These are phyloP conservation scores for Triangularia verruculosa DNA, from an alignment of 2,329 filamentous ascomycete species.

Conservation along the genomic window DNA sequence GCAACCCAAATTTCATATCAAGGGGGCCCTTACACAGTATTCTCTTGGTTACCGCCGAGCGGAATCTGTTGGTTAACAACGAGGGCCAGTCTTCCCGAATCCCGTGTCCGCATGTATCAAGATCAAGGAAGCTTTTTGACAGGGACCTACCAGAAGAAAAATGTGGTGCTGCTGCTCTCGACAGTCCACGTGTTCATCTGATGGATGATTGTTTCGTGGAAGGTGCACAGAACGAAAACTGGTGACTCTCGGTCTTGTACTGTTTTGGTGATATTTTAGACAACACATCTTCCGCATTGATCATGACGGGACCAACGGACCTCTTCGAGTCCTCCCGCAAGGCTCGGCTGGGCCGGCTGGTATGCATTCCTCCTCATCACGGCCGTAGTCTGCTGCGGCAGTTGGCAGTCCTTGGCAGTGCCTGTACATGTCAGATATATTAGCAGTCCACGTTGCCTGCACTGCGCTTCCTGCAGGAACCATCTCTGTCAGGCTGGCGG, in stretches of 20 bases:
- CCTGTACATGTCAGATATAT: slow-evolving; percentile 15
- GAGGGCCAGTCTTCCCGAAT: neutral
- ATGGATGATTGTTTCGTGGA: neutral
- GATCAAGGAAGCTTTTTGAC: neutral
- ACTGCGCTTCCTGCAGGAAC: slow-evolving; percentile 14
- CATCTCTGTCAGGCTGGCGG: neutral
- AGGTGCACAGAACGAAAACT: neutral
- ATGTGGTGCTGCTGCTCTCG: neutral
- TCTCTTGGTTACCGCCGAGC: neutral
- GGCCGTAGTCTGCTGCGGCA: slow-evolving; percentile 6
- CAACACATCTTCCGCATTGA: neutral
- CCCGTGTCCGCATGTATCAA: neutral
- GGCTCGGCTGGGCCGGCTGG: neutral
- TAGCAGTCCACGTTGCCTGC: slow-evolving; percentile 4
- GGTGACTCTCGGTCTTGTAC: neutral
- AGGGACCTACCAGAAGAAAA: neutral
- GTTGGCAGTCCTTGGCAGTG: slow-evolving; percentile 9
- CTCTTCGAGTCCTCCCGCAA: neutral
- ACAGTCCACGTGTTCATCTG: neutral
- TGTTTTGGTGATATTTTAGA: neutral
- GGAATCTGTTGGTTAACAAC: neutral
- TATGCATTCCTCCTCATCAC: neutral
- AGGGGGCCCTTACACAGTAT: neutral
- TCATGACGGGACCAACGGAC: neutral
- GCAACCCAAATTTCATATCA: neutral